Percentiles rank a stretch among this genome's conserved stretches.
These are phyloP conservation scores for Ceratobasidium sp. DNA, from an alignment of 1,284 basidiomycete species.

Conservation along the genomic window DNA sequence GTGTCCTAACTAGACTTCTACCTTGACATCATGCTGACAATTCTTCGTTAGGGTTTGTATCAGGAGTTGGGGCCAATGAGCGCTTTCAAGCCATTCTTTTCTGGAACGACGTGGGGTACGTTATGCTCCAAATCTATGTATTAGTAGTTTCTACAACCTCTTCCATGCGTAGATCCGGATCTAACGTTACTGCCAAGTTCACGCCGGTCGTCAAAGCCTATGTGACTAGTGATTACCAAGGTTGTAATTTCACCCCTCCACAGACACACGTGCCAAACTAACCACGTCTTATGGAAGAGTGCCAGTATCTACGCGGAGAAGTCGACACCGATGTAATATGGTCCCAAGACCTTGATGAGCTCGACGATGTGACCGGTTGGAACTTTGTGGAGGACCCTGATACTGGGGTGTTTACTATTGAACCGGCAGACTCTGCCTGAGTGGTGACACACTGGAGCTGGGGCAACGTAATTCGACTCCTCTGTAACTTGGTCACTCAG, in stretches of 20 bases:
- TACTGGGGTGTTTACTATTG: conserved; percentile 15
- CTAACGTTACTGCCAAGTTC: conserved; percentile 8
- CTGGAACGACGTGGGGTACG: conserved; percentile 3
- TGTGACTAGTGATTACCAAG: not conserved
- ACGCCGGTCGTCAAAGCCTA: conserved; percentile 10
- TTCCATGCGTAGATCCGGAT: not conserved
- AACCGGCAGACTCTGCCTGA: not conserved
- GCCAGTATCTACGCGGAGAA: conserved; percentile 18
- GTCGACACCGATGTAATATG: conserved; percentile 32
- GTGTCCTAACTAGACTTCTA: not conserved
- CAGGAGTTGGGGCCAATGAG: not conserved
- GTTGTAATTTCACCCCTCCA: not conserved
- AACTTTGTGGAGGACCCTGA: conserved; percentile 36
- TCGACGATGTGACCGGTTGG: too few relatives aligned
- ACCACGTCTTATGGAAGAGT: not conserved
- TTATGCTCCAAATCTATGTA: not conserved
- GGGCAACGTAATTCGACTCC: too few relatives aligned
- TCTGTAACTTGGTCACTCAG: too few relatives aligned
- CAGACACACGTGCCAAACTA: not conserved
- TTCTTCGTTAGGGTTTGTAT: not conserved
- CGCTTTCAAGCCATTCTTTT: not conserved
- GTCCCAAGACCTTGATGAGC: conserved; percentile 24
- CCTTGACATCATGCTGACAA: not conserved
- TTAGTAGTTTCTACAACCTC: too few relatives aligned
- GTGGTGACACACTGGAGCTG: not conserved